Conservation (phyloP, 2,329 filamentous ascomycete species). For the Ampelomyces quisqualis region DNA sequence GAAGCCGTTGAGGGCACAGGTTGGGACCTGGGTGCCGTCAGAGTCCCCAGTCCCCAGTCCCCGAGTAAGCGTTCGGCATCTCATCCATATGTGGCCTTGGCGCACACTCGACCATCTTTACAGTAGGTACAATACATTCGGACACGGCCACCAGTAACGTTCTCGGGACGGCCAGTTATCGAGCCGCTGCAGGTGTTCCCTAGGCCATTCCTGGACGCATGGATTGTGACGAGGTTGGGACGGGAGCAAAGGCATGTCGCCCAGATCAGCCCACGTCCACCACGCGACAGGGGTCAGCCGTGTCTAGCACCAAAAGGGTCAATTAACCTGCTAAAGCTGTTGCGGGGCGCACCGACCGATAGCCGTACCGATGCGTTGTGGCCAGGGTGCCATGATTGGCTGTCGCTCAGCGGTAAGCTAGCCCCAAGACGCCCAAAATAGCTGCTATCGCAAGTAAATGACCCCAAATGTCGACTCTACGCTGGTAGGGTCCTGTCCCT, state of each 20-base stretch:
- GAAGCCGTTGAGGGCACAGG: slow-evolving; percentile 14
- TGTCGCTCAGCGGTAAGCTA: slow-evolving; percentile 39
- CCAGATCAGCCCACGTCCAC: slow-evolving; percentile 22
- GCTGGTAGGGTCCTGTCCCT: slow-evolving; percentile 27
- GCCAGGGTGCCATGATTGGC: slow-evolving; percentile 21
- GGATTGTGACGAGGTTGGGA: slow-evolving; percentile 31
- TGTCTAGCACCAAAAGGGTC: slow-evolving; percentile 26
- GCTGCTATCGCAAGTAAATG: slow-evolving; percentile 36
- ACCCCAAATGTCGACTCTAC: slow-evolving; percentile 38
- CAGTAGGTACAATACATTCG: slow-evolving; percentile 9
- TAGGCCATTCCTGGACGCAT: slow-evolving; percentile 30
- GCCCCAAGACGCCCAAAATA: slow-evolving; percentile 40
- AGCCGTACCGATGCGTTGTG: slow-evolving; percentile 23
- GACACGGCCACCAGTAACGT: slow-evolving; percentile 39
- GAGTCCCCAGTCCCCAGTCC: slow-evolving; percentile 13
- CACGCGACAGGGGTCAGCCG: slow-evolving; percentile 14
- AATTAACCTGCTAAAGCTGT: slow-evolving; percentile 37
- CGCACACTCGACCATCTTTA: slow-evolving; percentile 37
- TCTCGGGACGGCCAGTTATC: slow-evolving; percentile 45
- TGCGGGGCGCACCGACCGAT: slow-evolving; percentile 34
- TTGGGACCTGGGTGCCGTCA: slow-evolving; percentile 22
- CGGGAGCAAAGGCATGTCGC: slow-evolving; percentile 21
- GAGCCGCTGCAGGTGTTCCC: slow-evolving; percentile 43
- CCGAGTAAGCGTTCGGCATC: slow-evolving; percentile 10
- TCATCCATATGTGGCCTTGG: slow-evolving; percentile 30